Conservation (phyloP, 352 stramenopile genomes). For the Halophytophthora polymorphica region DNA sequence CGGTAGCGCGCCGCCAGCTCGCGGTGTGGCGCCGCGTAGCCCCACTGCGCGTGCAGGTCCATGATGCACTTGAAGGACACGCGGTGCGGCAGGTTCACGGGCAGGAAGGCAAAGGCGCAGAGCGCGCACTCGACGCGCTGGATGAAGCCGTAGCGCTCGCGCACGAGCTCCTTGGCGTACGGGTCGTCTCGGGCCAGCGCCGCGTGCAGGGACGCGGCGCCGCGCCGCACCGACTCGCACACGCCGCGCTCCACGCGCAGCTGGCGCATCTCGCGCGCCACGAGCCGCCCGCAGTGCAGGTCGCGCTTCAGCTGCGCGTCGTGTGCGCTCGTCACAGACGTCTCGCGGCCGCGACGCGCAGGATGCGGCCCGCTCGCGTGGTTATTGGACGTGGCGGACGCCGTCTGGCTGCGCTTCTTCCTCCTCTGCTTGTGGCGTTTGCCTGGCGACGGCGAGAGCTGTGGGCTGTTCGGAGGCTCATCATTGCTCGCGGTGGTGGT, state of each 20-base stretch:
- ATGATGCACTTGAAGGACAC: slow-evolving; percentile 80
- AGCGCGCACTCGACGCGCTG: slow-evolving; percentile 63
- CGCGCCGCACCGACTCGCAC: slow-evolving; percentile 17
- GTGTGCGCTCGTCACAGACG: slow-evolving; percentile 36
- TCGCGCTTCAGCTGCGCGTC: slow-evolving; percentile 47
- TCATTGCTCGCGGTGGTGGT: not conserved
- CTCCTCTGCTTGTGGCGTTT: slow-evolving; percentile 18
- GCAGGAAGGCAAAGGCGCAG: slow-evolving; percentile 52
- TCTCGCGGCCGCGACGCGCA: slow-evolving; percentile 23
- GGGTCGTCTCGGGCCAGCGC: slow-evolving; percentile 32
- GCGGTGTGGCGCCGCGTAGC: slow-evolving; percentile 45
- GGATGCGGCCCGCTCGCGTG: slow-evolving; percentile 3
- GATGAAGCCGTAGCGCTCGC: slow-evolving; percentile 59
- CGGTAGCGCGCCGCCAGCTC: slow-evolving; percentile 48
- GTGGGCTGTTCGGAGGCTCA: slow-evolving; percentile 13
- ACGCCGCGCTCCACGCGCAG: slow-evolving; percentile 42
- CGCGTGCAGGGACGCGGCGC: slow-evolving; percentile 14
- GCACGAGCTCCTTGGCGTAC: slow-evolving; percentile 47
- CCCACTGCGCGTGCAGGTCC: slow-evolving; percentile 63
- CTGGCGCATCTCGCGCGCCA: slow-evolving; percentile 52
- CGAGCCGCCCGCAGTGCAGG: slow-evolving; percentile 30
- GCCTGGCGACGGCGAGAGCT: slow-evolving; percentile 4
- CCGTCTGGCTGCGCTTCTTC: slow-evolving; percentile 19
- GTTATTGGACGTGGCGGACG: slow-evolving; percentile 10
- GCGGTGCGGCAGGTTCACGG: slow-evolving; percentile 58